phyloP scores from a whole-genome alignment of 2,329 filamentous ascomycete species.

The Cladophialophora exuberans region DNA sequence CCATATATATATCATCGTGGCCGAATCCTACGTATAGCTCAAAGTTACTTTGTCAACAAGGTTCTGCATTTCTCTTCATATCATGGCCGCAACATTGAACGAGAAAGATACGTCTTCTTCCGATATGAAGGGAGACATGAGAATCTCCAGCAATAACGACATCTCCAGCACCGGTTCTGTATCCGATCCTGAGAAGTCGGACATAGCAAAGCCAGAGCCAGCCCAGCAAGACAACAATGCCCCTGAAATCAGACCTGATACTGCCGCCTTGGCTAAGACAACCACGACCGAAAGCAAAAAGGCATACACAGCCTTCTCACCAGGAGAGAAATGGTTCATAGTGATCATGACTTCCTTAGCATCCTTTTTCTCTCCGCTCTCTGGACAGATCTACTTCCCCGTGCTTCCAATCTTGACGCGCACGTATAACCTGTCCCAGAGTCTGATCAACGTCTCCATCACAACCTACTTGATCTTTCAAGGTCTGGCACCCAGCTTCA shows the following conservation, averaged over 20 bases:
- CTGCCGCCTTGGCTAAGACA: background rate
- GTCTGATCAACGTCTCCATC: conserved; percentile 35
- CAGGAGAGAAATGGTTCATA: conserved; percentile 48
- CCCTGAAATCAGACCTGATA: background rate
- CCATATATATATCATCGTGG: no score
- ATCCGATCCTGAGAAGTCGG: background rate
- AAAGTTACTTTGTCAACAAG: no score
- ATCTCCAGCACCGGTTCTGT: background rate
- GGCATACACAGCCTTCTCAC: conserved; percentile 22
- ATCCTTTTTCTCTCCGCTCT: conserved; percentile 58
- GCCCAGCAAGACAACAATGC: conserved; percentile 4
- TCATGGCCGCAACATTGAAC: no score
- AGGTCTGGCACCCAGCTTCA: conserved; percentile 55
- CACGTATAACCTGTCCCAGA: conserved; percentile 4
- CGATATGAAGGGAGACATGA: background rate
- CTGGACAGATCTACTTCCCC: conserved; percentile 47
- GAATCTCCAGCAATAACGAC: background rate
- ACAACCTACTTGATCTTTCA: conserved; percentile 52
- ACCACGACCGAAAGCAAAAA: conserved; percentile 2
- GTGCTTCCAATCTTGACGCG: conserved; percentile 23
- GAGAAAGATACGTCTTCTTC: no score
- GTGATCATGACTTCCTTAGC: conserved; percentile 42
- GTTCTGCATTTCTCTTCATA: no score
- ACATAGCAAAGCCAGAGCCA: background rate
- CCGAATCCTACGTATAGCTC: no score